These are phyloP conservation scores for Candida sphagnicola DNA, from an alignment of 805 yeast species.

Conservation along the genomic window DNA sequence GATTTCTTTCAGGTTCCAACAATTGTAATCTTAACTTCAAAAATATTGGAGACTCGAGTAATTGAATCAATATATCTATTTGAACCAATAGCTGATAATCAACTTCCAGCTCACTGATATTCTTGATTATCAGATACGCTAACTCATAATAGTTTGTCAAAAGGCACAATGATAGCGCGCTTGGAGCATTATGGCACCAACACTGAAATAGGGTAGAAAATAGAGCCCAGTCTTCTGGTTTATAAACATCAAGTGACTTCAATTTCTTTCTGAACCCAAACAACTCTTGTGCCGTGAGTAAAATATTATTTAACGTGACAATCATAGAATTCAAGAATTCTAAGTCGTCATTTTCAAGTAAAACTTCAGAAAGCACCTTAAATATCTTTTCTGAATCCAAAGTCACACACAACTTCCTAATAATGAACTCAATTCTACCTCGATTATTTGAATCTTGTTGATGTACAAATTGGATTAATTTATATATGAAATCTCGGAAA, in stretches of 20 bases:
- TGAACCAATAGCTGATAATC: slow-evolving; percentile 78
- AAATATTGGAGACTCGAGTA: slow-evolving; percentile 89
- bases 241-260: slow-evolving; percentile 46
- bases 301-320: slow-evolving; percentile 80
- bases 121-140: slow-evolving; percentile 76
- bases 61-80: slow-evolving; percentile 82
- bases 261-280: slow-evolving; percentile 64
- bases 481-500: slow-evolving; percentile 70
- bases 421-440: slow-evolving; percentile 60
- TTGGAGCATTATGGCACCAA: slow-evolving; percentile 91
- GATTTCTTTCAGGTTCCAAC: slow-evolving; percentile 80
- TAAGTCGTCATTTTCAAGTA: slow-evolving; percentile 48
- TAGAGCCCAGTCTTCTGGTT: slow-evolving; percentile 58
- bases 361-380: slow-evolving; percentile 70
- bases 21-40: slow-evolving; percentile 81
- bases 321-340: slow-evolving; percentile 77
- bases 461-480: slow-evolving; percentile 65
- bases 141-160: slow-evolving; percentile 85
- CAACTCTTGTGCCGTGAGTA: slow-evolving; percentile 83
- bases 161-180: slow-evolving; percentile 79
- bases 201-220: slow-evolving; percentile 77
- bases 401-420: slow-evolving; percentile 77
- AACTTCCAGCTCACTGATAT: slow-evolving; percentile 78
- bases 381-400: slow-evolving; percentile 81
- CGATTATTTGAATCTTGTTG: slow-evolving; percentile 42